Evolutionary conservation across 2,329 filamentous ascomycete species (phyloP), one percentile per base, ranked within the genome.

Genomic region (Pseudopithomyces chartarum): DNA sequence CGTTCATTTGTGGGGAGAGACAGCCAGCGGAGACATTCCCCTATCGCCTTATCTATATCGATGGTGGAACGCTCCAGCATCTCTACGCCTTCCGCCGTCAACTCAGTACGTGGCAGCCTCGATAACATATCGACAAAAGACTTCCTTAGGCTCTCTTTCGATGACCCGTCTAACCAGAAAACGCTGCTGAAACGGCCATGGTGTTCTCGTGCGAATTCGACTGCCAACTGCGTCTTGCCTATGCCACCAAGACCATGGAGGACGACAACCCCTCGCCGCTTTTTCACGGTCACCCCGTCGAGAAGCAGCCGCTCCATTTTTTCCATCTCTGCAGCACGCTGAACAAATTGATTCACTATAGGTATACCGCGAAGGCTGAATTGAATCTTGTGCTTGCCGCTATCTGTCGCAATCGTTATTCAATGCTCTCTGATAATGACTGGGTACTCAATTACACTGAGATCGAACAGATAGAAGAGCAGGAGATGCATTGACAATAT

Each of bases 381-480:
- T 29, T 59, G 22, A 34, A 62, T 50, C 12, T 62, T 62, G 57
- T 57, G 54, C 42, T 59, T 59, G 44, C 39, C 40, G 15, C 46
- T 6, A 49, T 32, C 56, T 59, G 29, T 23, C 19, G 17, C 17
- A 20, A 17, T 47, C 46, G 45, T 51, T 20, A 47, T 57, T 33
- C 5, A 44, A 20, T 6, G 26, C 52, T n/a, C 32, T 19, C 32
- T 23, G 47, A 17, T 42, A 15, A 6, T 34, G 49, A 47, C 29
- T 52, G 15, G 52, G 46, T 55, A 46, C 36, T 53, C 57, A 55
- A 23, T 65, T 64, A 65, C 59, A 58, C 43, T 65, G 51, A 47
- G 54, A 59, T 32, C 60, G 59, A 29, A 61, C 60, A 45, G 60
- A 50, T 44, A 70, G 52, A 68, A 70, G 54, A 64, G 63, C n/a